phyloP scores from a whole-genome alignment of 1,284 basidiomycete species.

The Mrakiaceae sp. region DNA sequence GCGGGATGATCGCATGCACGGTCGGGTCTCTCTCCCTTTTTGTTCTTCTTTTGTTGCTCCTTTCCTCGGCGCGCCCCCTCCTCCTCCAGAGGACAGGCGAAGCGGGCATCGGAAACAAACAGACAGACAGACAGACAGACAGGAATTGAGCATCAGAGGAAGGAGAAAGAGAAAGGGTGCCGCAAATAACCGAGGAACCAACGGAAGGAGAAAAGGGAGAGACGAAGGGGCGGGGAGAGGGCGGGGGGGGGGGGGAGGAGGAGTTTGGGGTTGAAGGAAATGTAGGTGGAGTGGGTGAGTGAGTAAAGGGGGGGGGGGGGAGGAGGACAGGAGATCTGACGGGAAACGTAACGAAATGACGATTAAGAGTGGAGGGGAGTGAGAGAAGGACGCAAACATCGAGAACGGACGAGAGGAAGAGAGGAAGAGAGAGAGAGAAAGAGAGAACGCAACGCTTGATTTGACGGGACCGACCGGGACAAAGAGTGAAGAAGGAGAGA shows the following conservation, averaged over 20 bases:
- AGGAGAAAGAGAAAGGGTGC: background rate
- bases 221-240: background rate
- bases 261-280: too few relatives aligned
- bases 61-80: too few relatives aligned
- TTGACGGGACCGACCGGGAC: too few relatives aligned
- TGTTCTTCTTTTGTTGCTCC: too few relatives aligned
- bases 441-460: background rate
- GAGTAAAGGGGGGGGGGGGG: background rate
- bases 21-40: background rate
- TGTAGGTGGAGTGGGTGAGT: background rate
- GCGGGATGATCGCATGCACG: background rate
- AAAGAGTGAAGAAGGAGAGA: background rate
- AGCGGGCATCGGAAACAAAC: too few relatives aligned
- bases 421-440: background rate
- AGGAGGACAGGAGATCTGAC: background rate
- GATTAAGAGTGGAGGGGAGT: background rate
- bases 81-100: too few relatives aligned
- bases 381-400: background rate
- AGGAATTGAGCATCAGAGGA: background rate
- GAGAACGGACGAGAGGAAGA: background rate
- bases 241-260: background rate
- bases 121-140: too few relatives aligned
- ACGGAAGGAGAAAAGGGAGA: background rate
- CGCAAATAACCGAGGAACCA: background rate
- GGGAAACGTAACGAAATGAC: background rate